These are phyloP conservation scores for Penicillium cataractarum DNA, from an alignment of 495 filamentous ascomycete species.

Conservation along the genomic window DNA sequence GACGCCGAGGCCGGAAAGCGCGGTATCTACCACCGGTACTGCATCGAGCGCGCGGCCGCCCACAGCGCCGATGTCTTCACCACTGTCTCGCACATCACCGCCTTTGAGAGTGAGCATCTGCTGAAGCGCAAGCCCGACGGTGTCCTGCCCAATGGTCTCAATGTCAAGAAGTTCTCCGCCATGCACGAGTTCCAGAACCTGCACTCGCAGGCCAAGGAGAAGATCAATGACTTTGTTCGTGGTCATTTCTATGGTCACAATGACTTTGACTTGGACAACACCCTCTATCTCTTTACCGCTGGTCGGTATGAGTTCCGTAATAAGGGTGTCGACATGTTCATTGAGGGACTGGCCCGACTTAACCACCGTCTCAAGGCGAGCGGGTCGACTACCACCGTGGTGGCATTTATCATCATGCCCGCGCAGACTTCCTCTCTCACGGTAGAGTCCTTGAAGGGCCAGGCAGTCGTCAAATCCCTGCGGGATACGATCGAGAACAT, in stretches of 20 bases:
- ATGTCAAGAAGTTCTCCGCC: constrained; percentile 97
- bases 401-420: constrained; percentile 99
- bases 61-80: constrained; percentile 96
- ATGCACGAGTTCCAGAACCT: constrained; percentile 99
- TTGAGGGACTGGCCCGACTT: constrained; percentile 90
- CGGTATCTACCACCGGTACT: constrained; percentile 98
- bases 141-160: constrained; percentile 93
- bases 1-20: constrained; percentile 97
- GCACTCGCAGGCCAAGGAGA: constrained; percentile 93
- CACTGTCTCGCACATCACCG: constrained; percentile 97
- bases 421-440: constrained; percentile 96
- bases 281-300: constrained; percentile 96
- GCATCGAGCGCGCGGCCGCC: constrained; percentile 91
- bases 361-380: constrained; percentile 87
- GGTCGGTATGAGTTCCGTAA: constrained; percentile 97
- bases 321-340: constrained; percentile 99
- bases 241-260: constrained; percentile 99
- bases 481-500: constrained; percentile 90
- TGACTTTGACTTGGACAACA: constrained; percentile 94
- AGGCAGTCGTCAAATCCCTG: constrained; percentile 95
- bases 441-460: constrained; percentile 93
- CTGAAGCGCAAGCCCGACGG: constrained; percentile 98
- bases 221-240: constrained; percentile 97
- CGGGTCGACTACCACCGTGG: constrained; percentile 90
- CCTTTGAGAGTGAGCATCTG: constrained; percentile 95